Conservation (phyloP, 495 filamentous ascomycete species). For the Platismatia glauca region DNA sequence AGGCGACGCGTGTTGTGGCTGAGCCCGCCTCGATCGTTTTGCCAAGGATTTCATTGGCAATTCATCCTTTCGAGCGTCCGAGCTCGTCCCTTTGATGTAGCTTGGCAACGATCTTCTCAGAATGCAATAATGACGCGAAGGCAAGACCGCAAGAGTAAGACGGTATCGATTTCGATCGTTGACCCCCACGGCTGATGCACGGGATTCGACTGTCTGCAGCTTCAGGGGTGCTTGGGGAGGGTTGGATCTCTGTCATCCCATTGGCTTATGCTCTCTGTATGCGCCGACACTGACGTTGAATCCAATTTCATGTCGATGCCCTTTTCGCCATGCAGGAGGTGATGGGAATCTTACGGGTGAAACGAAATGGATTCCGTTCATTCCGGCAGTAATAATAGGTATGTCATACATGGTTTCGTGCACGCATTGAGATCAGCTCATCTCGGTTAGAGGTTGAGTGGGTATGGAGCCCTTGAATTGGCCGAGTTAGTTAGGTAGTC, state of each 20-base stretch:
- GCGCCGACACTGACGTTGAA: not conserved
- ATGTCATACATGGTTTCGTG: not conserved
- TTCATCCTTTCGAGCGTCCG: too few relatives aligned
- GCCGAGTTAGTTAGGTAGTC: too few relatives aligned
- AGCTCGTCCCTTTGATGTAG: not conserved
- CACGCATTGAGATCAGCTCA: slow-evolving; percentile 8
- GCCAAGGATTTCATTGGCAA: not conserved
- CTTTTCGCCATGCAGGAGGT: not conserved
- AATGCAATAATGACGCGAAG: not conserved
- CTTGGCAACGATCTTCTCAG: not conserved
- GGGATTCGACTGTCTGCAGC: not conserved
- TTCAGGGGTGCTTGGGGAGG: not conserved
- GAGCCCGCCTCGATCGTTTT: not conserved
- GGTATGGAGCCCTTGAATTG: not conserved
- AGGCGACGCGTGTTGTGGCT: not conserved
- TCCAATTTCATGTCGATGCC: not conserved
- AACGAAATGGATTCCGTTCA: too few relatives aligned
- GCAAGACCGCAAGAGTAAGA: not conserved
- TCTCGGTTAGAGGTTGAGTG: slow-evolving; percentile 3
- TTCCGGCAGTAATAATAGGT: too few relatives aligned
- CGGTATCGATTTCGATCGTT: not conserved
- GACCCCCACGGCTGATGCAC: not conserved
- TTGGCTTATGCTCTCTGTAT: not conserved
- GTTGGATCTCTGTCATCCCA: not conserved
- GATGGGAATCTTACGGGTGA: not conserved